Evolutionary conservation across 345 rosid genomes (phyloP).

Genomic region (Brassica carinata): DNA sequence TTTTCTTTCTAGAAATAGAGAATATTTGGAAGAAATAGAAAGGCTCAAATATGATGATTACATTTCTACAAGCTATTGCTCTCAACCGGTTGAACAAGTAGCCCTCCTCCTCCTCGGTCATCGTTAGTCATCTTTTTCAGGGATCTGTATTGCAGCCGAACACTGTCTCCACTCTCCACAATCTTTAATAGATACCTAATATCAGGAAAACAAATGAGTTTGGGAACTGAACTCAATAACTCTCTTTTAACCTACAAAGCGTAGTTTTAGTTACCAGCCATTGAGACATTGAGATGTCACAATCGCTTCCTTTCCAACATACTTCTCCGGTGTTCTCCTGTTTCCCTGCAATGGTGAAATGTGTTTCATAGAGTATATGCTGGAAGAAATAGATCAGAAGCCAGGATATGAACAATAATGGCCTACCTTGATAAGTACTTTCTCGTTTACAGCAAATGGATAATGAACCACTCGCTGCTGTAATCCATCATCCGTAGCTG

Average conservation of each 20-base stretch:
- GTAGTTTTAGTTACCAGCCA: slow-evolving; percentile 70
- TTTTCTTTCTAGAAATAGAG: slow-evolving; percentile 31
- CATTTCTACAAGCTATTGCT: slow-evolving; percentile 51
- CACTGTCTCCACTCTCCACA: slow-evolving; percentile 77
- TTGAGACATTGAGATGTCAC: slow-evolving; percentile 97
- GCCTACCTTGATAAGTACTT: slow-evolving; percentile 85
- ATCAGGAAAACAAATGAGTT: slow-evolving; percentile 4
- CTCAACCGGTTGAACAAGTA: slow-evolving; percentile 53
- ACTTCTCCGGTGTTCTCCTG: slow-evolving; percentile 90
- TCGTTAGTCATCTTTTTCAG: slow-evolving; percentile 63
- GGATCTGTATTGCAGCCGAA: slow-evolving; percentile 93
- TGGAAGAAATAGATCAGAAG: neutral
- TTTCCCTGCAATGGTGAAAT: slow-evolving; percentile 67
- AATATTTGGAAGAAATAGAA: slow-evolving; percentile 6
- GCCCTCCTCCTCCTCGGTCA: slow-evolving; percentile 50
- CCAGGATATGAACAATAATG: neutral
- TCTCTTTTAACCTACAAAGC: slow-evolving; percentile 13
- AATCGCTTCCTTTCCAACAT: slow-evolving; percentile 96
- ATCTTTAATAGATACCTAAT: slow-evolving; percentile 83
- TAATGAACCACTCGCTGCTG: slow-evolving; percentile 75
- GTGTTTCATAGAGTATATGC: slow-evolving; percentile 11
- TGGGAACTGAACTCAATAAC: slow-evolving; percentile 1
- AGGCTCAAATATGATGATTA: slow-evolving; percentile 10
- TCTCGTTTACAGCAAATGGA: slow-evolving; percentile 93
- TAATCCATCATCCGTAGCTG: slow-evolving; percentile 60